Evolutionary conservation across 345 rosid species (phyloP), one percentile per base, ranked within the genome.

Genomic region (Hypericum androsaemum): DNA sequence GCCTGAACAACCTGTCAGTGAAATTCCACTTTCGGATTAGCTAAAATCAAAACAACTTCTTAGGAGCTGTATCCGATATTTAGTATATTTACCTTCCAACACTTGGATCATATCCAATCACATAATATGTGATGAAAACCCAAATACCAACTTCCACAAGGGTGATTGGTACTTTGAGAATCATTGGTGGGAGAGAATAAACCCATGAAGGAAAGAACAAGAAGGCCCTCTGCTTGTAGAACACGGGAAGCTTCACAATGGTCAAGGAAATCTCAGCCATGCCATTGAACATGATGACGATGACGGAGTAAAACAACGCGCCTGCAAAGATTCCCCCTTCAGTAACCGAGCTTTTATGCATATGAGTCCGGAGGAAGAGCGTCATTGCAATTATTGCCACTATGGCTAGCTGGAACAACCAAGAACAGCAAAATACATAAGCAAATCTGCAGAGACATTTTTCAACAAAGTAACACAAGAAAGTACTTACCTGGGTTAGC

Each of bases 201-300:
- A 16, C 50, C 50, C 50, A 46, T 13, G 50, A 32, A 46, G 50
- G 50, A 46, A 13, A 46, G 22, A 46, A 46, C 50, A n/a, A 6
- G 22, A 13, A 46, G 50, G 12, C 22, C 22, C 50, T 46, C 22
- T 46, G 50, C 50, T 46, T 46, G 50, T 46, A 46, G 50, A 46
- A 46, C 28, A 46, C 22, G 10, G 50, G 50, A n/a, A 46, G 50
- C 22, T 46, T 46, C 15, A 32, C 50, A 13, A 46, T 46, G 50
- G 15, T 46, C 50, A 46, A 15, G 32, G 50, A 46, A 9, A 13
- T 17, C 50, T 46, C 50, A 9, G 14, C 50, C 50, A 46, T 46
- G 22, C 50, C 50, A 46, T 46, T 46, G 15, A 46, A 46, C 28
- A 46, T 46, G 28, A 46, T 13, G 28, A 46, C 22, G 7, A 12